phyloP scores from a whole-genome alignment of 805 yeast genomes.

The Tetrapisispora fleetii region DNA sequence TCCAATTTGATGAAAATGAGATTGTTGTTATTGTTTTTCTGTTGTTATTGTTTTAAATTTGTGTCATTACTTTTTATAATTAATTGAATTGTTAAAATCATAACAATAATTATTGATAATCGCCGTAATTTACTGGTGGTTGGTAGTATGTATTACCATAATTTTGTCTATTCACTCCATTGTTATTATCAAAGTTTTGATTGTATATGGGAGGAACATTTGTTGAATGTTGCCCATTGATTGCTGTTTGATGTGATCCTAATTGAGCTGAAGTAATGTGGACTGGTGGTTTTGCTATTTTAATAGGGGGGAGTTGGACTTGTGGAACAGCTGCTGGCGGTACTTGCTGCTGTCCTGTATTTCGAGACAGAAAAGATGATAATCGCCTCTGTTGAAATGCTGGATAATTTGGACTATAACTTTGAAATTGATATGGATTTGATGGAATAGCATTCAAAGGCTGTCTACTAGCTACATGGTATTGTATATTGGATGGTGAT shows the following conservation, averaged over 20 bases:
- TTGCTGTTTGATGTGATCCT: not conserved
- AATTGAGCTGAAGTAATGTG: not conserved
- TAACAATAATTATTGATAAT: not conserved
- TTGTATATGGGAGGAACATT: not conserved
- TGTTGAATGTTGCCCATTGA: not conserved
- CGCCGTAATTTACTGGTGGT: not conserved
- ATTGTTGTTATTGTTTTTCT: too few relatives aligned
- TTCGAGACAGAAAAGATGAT: not conserved
- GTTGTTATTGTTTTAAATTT: too few relatives aligned
- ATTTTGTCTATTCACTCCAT: not conserved
- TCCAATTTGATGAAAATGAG: too few relatives aligned
- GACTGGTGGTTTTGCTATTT: not conserved
- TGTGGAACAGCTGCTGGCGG: not conserved
- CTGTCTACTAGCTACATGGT: not conserved
- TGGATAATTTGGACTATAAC: not conserved
- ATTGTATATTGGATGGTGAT: not conserved
- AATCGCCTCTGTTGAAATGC: not conserved
- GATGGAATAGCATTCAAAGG: not conserved
- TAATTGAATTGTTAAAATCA: too few relatives aligned
- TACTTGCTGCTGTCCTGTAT: not conserved
- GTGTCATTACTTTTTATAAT: too few relatives aligned
- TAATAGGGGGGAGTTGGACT: not conserved
- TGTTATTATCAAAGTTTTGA: not conserved
- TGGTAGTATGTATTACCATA: not conserved
- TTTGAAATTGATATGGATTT: not conserved